Evolutionary conservation across 2,329 filamentous ascomycete species (phyloP).

Genomic region (Botrytis fragariae): DNA sequence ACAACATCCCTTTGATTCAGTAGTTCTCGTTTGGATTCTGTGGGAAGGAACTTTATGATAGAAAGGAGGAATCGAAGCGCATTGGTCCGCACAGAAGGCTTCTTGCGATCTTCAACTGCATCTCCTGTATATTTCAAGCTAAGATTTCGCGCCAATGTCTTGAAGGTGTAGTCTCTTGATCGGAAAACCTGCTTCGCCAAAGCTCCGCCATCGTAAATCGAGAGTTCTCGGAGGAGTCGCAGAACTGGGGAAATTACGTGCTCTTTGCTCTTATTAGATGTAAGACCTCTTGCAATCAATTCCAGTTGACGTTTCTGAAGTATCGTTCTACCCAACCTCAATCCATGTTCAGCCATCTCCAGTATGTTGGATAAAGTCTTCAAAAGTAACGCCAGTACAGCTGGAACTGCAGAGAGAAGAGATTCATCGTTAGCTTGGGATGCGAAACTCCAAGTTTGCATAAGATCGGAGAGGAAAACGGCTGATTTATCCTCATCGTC

Average conservation of each 20-base stretch:
- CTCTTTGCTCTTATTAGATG: slow-evolving; percentile 77
- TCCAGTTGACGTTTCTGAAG: slow-evolving; percentile 79
- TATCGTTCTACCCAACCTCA: slow-evolving; percentile 76
- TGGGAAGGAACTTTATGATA: slow-evolving; percentile 73
- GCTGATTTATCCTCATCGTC: slow-evolving; percentile 54
- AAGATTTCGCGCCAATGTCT: slow-evolving; percentile 77
- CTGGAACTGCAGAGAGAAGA: slow-evolving; percentile 75
- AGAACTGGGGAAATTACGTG: slow-evolving; percentile 87
- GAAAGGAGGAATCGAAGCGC: slow-evolving; percentile 78
- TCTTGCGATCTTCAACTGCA: slow-evolving; percentile 60
- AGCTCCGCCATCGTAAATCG: slow-evolving; percentile 79
- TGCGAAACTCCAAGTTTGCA: slow-evolving; percentile 86
- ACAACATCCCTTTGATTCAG: slow-evolving; percentile 71
- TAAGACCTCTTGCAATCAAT: slow-evolving; percentile 74
- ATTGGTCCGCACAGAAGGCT: slow-evolving; percentile 78
- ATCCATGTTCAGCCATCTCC: slow-evolving; percentile 71
- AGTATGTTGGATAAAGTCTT: slow-evolving; percentile 72
- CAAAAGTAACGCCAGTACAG: slow-evolving; percentile 77
- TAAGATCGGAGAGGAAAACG: slow-evolving; percentile 71
- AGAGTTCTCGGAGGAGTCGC: slow-evolving; percentile 80
- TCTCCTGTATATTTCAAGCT: slow-evolving; percentile 62
- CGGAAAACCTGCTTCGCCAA: slow-evolving; percentile 76
- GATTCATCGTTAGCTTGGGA: slow-evolving; percentile 76
- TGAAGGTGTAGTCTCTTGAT: slow-evolving; percentile 74
- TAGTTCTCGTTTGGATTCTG: slow-evolving; percentile 76